phyloP scores from a whole-genome alignment of 2,329 filamentous ascomycete species.

The Pochonia chlamydosporia region DNA sequence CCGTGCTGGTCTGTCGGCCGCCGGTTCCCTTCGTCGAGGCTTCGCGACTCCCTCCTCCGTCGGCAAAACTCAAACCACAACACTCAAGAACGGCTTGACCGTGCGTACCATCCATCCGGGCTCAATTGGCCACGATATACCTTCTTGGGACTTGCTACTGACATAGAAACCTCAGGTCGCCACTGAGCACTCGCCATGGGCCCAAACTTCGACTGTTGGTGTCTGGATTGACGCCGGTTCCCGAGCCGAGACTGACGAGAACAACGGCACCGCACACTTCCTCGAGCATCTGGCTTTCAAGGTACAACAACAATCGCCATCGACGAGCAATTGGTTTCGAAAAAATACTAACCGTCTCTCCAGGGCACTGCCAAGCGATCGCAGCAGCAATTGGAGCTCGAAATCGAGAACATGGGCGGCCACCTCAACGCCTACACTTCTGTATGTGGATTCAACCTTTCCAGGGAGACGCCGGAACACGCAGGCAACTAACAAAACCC shows the following conservation, averaged over 20 bases:
- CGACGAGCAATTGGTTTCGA: background rate
- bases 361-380: slow-evolving; percentile 90
- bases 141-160: slow-evolving; percentile 17
- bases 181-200: slow-evolving; percentile 96
- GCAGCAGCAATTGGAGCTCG: slow-evolving; percentile 95
- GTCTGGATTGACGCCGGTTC: slow-evolving; percentile 99
- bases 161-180: slow-evolving; percentile 62
- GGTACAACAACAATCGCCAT: slow-evolving; percentile 47
- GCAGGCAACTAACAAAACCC: slow-evolving; percentile 20
- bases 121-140: slow-evolving; percentile 31
- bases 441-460: slow-evolving; percentile 51
- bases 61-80: slow-evolving; percentile 91
- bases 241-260: slow-evolving; percentile 95
- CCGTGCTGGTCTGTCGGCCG: slow-evolving; percentile 75
- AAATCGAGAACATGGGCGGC: slow-evolving; percentile 99
- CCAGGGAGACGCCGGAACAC: slow-evolving; percentile 13
- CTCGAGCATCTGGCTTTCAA: slow-evolving; percentile 99
- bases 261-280: slow-evolving; percentile 98
- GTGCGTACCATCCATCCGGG: slow-evolving; percentile 44
- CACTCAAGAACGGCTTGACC: slow-evolving; percentile 94
- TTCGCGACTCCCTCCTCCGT: slow-evolving; percentile 80
- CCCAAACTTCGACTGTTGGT: slow-evolving; percentile 95
- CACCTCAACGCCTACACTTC: slow-evolving; percentile 99
- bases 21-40: slow-evolving; percentile 73
- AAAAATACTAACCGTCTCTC: background rate